phyloP scores from a whole-genome alignment of 2,329 filamentous ascomycete genomes.

The Xylaria sp. region DNA sequence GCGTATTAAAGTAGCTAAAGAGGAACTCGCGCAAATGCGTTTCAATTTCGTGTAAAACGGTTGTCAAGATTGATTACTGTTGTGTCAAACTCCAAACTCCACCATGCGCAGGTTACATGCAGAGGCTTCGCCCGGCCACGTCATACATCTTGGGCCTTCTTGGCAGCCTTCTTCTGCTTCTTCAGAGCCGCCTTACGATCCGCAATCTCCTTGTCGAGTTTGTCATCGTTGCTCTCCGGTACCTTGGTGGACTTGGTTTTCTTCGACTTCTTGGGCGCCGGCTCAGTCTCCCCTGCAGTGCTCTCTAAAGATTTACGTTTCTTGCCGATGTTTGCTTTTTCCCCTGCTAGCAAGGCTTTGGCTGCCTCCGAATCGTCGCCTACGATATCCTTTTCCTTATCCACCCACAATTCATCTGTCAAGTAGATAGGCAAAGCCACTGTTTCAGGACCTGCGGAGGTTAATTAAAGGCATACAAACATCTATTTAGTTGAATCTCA shows the following conservation, averaged over 20 bases:
- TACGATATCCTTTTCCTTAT: constrained; percentile 78
- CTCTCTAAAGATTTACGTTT: constrained; percentile 65
- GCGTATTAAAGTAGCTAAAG: neutral
- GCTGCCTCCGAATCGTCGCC: constrained; percentile 61
- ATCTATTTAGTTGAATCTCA: neutral
- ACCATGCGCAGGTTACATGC: constrained; percentile 32
- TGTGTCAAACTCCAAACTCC: constrained; percentile 35
- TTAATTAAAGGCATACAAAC: constrained; percentile 24
- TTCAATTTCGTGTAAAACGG: constrained; percentile 3
- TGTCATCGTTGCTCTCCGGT: constrained; percentile 61
- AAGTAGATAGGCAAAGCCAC: constrained; percentile 94
- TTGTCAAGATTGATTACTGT: constrained; percentile 12
- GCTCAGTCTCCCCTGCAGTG: constrained; percentile 50
- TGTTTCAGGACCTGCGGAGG: constrained; percentile 74
- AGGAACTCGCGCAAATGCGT: neutral
- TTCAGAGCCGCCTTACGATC: constrained; percentile 67
- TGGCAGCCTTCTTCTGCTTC: constrained; percentile 69
- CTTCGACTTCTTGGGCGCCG: constrained; percentile 58
- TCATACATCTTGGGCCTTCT: constrained; percentile 61
- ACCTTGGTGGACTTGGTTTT: constrained; percentile 50
- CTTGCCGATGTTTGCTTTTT: constrained; percentile 72
- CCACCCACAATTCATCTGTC: constrained; percentile 89
- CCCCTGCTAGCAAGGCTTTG: constrained; percentile 51
- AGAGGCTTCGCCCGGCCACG: constrained; percentile 9
- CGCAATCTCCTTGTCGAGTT: constrained; percentile 68